A percentile compares a stretch with the other conserved stretches of the same genome.
Evolutionary conservation across 805 yeast genomes (phyloP).

Genomic region (Starmerella ratchasimensis): DNA sequence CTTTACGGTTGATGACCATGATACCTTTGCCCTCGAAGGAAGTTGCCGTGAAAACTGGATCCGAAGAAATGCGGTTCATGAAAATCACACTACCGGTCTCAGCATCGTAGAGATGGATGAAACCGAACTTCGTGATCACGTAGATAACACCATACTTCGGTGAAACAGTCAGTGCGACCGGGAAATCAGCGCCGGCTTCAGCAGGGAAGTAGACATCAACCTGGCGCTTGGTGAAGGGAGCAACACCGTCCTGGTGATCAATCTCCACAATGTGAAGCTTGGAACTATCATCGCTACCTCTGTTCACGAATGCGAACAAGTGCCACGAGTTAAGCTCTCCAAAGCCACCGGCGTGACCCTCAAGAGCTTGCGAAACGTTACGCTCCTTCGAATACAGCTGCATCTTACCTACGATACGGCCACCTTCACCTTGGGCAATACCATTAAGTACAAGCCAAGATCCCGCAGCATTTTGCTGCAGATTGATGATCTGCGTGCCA

Average conservation of each 20-base stretch:
- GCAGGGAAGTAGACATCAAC: slow-evolving; percentile 94
- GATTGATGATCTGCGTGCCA: slow-evolving; percentile 79
- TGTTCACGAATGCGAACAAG: slow-evolving; percentile 85
- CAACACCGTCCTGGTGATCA: slow-evolving; percentile 76
- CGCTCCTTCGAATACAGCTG: slow-evolving; percentile 82
- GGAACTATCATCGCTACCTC: slow-evolving; percentile 61
- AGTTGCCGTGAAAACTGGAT: slow-evolving; percentile 88
- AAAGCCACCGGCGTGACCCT: slow-evolving; percentile 92
- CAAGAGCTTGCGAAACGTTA: slow-evolving; percentile 89
- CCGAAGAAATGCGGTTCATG: slow-evolving; percentile 91
- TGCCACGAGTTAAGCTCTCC: slow-evolving; percentile 60
- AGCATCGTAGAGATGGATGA: slow-evolving; percentile 86
- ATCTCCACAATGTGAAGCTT: slow-evolving; percentile 88
- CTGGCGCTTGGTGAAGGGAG: slow-evolving; percentile 75
- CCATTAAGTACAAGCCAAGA: slow-evolving; percentile 96
- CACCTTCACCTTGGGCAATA: slow-evolving; percentile 73
- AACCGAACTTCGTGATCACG: slow-evolving; percentile 87
- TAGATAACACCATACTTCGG: slow-evolving; percentile 76
- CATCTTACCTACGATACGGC: slow-evolving; percentile 89
- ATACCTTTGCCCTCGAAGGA: slow-evolving; percentile 65
- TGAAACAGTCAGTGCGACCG: slow-evolving; percentile 79
- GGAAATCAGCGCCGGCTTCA: slow-evolving; percentile 92
- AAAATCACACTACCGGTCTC: slow-evolving; percentile 87
- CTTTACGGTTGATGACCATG: slow-evolving; percentile 83
- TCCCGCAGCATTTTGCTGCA: slow-evolving; percentile 62